Percentiles rank a stretch among this genome's conserved stretches.
These are phyloP conservation scores for Nadsonia commutata DNA, from an alignment of 1,139 yeast species.

Conservation along the genomic window DNA sequence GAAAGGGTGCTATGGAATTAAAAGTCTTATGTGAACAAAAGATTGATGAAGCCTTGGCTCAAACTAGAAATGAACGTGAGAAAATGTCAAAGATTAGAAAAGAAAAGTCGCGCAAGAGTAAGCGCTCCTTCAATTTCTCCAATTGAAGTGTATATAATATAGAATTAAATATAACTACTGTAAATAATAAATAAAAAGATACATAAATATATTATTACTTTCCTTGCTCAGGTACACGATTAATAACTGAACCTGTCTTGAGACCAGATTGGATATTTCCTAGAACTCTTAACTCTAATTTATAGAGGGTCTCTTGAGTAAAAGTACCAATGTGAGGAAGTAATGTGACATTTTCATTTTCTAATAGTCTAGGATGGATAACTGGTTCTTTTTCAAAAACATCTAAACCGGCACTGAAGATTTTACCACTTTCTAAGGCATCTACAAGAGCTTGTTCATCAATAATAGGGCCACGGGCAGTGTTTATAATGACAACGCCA, in stretches of 20 bases:
- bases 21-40: conserved; percentile 27
- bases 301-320: conserved; percentile 37
- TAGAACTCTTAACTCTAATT: conserved; percentile 44
- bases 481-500: conserved; percentile 52
- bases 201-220: background rate
- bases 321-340: conserved; percentile 60
- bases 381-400: conserved; percentile 76
- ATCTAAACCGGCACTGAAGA: conserved; percentile 44
- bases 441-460: conserved; percentile 50
- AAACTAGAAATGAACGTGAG: conserved; percentile 5
- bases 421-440: conserved; percentile 52
- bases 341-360: conserved; percentile 33
- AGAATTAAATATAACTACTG: too few species aligned
- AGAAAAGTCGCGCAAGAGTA: background rate
- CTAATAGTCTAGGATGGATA: conserved; percentile 22
- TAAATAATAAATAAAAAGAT: background rate
- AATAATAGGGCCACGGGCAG: conserved; percentile 58
- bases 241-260: conserved; percentile 40
- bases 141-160: background rate
- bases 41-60: conserved; percentile 13
- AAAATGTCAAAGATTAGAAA: background rate
- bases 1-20: conserved; percentile 57
- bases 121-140: background rate
- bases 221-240: conserved; percentile 27
- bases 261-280: conserved; percentile 31